These are phyloP conservation scores for Stenogyne calaminthoides DNA, from an alignment of 305 asterid genomes.

Conservation along the genomic window DNA sequence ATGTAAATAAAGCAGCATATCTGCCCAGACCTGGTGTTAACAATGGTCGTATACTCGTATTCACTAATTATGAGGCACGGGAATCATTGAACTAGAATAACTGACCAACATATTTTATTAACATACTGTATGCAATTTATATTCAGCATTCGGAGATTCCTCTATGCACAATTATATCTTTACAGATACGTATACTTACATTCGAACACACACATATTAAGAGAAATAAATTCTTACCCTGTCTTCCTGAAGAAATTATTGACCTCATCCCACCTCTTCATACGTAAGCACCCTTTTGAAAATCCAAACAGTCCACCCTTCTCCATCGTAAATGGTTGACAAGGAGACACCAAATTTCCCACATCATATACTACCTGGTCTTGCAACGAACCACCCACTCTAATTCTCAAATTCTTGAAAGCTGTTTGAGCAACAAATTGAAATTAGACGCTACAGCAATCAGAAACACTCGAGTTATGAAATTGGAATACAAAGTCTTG, in stretches of 20 bases:
- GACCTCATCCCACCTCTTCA: slow-evolving; percentile 95
- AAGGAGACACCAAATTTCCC: slow-evolving; percentile 55
- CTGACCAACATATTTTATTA: too few relatives aligned
- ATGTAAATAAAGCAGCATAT: too few relatives aligned
- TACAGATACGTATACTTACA: too few relatives aligned
- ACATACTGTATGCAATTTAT: too few relatives aligned
- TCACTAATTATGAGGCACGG: too few relatives aligned
- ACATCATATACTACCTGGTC: slow-evolving; percentile 77
- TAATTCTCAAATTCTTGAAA: slow-evolving; percentile 74
- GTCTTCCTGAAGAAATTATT: slow-evolving; percentile 70
- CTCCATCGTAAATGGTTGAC: slow-evolving; percentile 60
- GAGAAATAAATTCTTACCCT: slow-evolving; percentile 51
- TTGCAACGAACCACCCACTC: slow-evolving; percentile 96
- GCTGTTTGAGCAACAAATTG: slow-evolving; percentile 45
- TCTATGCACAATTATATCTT: too few relatives aligned
- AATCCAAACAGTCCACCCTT: slow-evolving; percentile 84
- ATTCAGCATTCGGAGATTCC: too few relatives aligned
- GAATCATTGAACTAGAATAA: too few relatives aligned
- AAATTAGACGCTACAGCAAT: slow-evolving; percentile 11
- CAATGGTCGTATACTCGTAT: too few relatives aligned
- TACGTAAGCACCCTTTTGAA: slow-evolving; percentile 80
- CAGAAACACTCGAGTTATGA: background rate
- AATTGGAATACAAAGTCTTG: background rate
- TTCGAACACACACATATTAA: too few relatives aligned
- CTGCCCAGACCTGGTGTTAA: too few relatives aligned